Percentiles rank a stretch among this genome's conserved stretches.
phyloP scores from a whole-genome alignment of 2,329 filamentous ascomycete species.

The Albophoma yamanashiensis region DNA sequence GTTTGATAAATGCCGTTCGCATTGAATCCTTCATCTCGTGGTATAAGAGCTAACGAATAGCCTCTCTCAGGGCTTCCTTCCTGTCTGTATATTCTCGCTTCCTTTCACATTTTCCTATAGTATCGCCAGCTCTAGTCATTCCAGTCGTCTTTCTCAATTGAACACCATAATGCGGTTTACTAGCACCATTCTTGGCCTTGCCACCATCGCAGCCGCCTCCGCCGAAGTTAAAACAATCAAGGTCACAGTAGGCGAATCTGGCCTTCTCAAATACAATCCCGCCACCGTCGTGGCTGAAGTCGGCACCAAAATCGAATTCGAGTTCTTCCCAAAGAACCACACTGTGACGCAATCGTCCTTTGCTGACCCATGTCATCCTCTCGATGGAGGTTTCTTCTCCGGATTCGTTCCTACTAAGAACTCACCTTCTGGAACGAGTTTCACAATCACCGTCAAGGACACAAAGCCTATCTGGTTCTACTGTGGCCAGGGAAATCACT shows the following conservation, averaged over 20 bases:
- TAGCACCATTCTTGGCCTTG: neutral
- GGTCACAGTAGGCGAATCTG: neutral
- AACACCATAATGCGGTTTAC: neutral
- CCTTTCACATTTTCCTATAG: neutral
- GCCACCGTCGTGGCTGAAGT: neutral
- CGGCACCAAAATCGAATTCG: neutral
- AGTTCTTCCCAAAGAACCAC: neutral
- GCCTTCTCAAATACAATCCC: neutral
- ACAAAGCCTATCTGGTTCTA: slow-evolving; percentile 51
- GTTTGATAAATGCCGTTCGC: neutral
- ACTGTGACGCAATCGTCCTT: neutral
- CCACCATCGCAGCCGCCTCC: neutral
- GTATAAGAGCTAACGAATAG: neutral
- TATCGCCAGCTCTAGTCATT: neutral
- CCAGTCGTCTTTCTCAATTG: neutral
- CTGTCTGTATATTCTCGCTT: neutral
- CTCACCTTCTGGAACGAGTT: slow-evolving; percentile 9
- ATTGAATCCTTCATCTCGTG: neutral
- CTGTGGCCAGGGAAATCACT: slow-evolving; percentile 45
- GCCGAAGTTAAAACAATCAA: neutral
- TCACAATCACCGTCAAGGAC: slow-evolving; percentile 15
- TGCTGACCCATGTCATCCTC: neutral
- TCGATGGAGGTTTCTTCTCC: neutral
- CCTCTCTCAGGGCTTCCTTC: neutral
- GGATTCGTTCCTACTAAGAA: slow-evolving; percentile 26